phyloP scores from a whole-genome alignment of 2,329 filamentous ascomycete species.

The Clarireedia hainanense region DNA sequence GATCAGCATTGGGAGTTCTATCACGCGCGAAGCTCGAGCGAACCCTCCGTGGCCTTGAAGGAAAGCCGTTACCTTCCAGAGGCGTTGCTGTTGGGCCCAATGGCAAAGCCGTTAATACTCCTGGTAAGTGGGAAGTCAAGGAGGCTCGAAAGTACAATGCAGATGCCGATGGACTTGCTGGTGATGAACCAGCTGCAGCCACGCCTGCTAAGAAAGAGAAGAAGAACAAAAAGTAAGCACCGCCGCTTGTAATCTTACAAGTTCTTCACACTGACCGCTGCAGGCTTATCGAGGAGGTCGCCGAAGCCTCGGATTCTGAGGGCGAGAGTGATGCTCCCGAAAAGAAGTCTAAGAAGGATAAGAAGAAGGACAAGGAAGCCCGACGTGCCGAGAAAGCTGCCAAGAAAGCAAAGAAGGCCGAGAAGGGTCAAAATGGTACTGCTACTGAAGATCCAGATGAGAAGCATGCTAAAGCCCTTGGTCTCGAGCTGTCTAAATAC shows the following conservation, averaged over 20 bases:
- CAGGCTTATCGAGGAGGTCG: conserved; percentile 31
- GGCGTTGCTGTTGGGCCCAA: conserved; percentile 69
- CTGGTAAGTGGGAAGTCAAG: conserved; percentile 84
- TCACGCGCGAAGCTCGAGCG: conserved; percentile 68
- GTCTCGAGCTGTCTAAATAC: conserved; percentile 68
- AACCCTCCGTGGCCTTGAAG: conserved; percentile 71
- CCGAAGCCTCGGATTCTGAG: conserved; percentile 16
- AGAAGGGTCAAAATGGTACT: conserved; percentile 22
- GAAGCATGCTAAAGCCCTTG: conserved; percentile 54
- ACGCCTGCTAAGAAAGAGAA: conserved; percentile 41
- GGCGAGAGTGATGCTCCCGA: conserved; percentile 6
- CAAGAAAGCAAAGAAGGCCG: conserved; percentile 24
- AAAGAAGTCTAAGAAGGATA: conserved; percentile 30
- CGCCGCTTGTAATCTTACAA: neutral
- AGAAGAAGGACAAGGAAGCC: conserved; percentile 32
- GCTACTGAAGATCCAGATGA: conserved; percentile 33
- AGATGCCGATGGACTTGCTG: conserved; percentile 78
- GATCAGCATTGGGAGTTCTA: conserved; percentile 68
- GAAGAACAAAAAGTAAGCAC: conserved; percentile 39
- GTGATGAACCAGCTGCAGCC: conserved; percentile 49
- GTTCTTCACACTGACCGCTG: neutral
- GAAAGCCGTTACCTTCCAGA: conserved; percentile 76
- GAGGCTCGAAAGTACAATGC: conserved; percentile 91
- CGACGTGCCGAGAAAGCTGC: conserved; percentile 14
- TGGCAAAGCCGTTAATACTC: conserved; percentile 50